Evolutionary conservation across 2,329 filamentous ascomycete species (phyloP).

Genomic region (Hirsutella rhossiliensis): DNA sequence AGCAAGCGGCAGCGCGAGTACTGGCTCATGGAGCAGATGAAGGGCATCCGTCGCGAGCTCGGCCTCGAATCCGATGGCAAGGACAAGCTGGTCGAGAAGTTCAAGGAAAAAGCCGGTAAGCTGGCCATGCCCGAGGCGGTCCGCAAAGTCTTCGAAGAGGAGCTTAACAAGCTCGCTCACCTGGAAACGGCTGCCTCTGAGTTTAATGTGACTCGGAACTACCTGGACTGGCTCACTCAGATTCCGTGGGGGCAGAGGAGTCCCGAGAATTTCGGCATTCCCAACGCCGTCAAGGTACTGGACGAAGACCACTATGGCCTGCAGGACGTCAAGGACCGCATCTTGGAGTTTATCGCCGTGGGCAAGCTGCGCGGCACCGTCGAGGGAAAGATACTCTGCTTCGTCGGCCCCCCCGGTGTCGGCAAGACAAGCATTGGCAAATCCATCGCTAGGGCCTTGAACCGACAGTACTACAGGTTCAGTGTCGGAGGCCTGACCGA

Average conservation of each 20-base stretch:
- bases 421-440: constrained; percentile 99
- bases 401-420: constrained; percentile 93
- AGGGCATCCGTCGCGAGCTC: constrained; percentile 88
- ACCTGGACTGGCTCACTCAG: constrained; percentile 96
- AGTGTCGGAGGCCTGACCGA: constrained; percentile 94
- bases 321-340: constrained; percentile 97
- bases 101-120: constrained; percentile 88
- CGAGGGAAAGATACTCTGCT: constrained; percentile 95
- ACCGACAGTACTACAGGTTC: constrained; percentile 96
- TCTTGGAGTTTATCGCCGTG: constrained; percentile 95
- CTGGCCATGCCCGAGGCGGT: constrained; percentile 95
- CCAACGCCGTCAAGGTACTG: constrained; percentile 78
- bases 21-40: constrained; percentile 99
- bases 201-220: constrained; percentile 97
- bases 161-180: constrained; percentile 92
- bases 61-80: constrained; percentile 97
- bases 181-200: constrained; percentile 92
- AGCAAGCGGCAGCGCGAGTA: constrained; percentile 96
- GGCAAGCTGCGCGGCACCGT: constrained; percentile 94
- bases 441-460: constrained; percentile 87
- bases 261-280: constrained; percentile 91
- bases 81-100: constrained; percentile 94
- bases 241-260: constrained; percentile 95
- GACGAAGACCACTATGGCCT: constrained; percentile 95
- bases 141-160: constrained; percentile 95